Evolutionary conservation across 768 basidiomycete genomes (phyloP), one percentile per base, ranked within the genome.

Genomic region (Vishniacozyma victoriae): DNA sequence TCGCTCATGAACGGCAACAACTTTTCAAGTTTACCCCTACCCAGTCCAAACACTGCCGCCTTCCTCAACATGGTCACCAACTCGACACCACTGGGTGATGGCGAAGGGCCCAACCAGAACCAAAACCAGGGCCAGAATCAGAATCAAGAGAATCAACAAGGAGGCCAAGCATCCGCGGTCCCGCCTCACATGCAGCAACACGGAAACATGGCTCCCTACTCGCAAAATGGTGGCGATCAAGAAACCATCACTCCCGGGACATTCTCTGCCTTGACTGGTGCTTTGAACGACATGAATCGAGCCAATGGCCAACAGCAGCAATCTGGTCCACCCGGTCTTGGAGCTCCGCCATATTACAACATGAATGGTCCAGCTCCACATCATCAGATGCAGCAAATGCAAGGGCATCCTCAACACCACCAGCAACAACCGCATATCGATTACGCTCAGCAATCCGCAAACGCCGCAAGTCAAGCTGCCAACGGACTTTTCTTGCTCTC

Each of bases 401-500:
- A 41, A 7, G 40, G 35, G n/a, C 22, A 24, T 20, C 54, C 52
- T 13, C 44, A 39, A 5, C 48, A 57, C 33, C 20, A 36, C 14
- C 29, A 41, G 6, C 16, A 38, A 1, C 43, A 38, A 20, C n/a
- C 25, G n/a, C 42, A 47, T n/a, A 61, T 59, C 14, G 67, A 67
- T 40, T 69, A 70, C 36, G 69, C 61, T n/a, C 64, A 70, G 31
- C 74, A 84, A 2, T 56, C 58, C 19, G 77, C 77, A 40, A 82
- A 75, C 35, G 80, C 85, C 7, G 77, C 87, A 2, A 79, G 72
- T 36, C 77, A 81, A 16, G 87, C 89, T 45, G 85, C 89, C 43
- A 95, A 93, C 67, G 91, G 92, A 22, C 80, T 96, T 38, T 96
- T 92, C 75, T 77, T 96, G 40, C 82, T 96, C 44, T 85, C 83